Conservation (phyloP, 768 basidiomycete genomes). For the Mycena galopus region DNA sequence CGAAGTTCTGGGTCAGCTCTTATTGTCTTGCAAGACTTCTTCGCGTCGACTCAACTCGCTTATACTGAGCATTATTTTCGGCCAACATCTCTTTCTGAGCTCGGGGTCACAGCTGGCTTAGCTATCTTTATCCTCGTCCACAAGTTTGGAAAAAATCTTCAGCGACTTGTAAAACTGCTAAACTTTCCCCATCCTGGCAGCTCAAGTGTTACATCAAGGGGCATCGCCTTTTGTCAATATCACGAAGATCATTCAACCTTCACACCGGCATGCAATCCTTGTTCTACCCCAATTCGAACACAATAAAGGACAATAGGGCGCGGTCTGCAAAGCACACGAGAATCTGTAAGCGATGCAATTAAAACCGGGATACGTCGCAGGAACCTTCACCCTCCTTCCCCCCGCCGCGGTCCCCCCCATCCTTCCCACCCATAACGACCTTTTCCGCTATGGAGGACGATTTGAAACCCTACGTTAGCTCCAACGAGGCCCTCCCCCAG, state of each 20-base stretch:
- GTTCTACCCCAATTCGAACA: not conserved
- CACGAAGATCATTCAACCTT: not conserved
- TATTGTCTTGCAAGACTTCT: not conserved
- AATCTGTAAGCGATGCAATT: conserved; percentile 47
- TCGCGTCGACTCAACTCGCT: not conserved
- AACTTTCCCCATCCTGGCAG: not conserved
- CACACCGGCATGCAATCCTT: not conserved
- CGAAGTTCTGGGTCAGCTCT: conserved; percentile 1
- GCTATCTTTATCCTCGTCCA: not conserved
- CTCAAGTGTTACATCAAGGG: not conserved
- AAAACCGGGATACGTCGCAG: conserved; percentile 51
- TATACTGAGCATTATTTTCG: not conserved
- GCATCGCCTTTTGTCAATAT: not conserved
- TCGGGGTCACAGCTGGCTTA: not conserved
- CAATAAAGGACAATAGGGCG: conserved; percentile 6
- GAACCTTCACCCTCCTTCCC: conserved; percentile 33
- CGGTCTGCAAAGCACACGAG: conserved; percentile 33
- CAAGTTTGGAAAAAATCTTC: not conserved
- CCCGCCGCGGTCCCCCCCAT: conserved; percentile 47
- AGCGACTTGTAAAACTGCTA: no score
- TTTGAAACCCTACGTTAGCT: conserved; percentile 53
- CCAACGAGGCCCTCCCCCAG: conserved; percentile 54
- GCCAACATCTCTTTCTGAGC: not conserved
- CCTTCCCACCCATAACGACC: conserved; percentile 52
- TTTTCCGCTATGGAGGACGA: conserved; percentile 65